Percentiles rank a stretch among this genome's conserved stretches.
Evolutionary conservation across 306 rosid species (phyloP).

Genomic region (Castanea mollissima): DNA sequence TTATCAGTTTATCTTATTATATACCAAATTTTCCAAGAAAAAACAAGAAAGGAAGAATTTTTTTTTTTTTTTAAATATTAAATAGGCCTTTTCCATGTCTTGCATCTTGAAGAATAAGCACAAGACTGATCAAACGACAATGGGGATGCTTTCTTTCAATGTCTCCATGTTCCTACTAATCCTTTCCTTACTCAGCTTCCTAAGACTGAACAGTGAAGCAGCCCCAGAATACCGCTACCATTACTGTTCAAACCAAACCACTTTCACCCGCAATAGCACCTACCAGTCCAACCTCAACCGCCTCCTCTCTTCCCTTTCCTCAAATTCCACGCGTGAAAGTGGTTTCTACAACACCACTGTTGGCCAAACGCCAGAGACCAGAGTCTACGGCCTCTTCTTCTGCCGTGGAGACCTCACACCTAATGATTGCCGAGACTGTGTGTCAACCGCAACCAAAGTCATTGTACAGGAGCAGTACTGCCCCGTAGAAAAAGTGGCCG

Average conservation of each 20-base stretch:
- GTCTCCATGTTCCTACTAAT: not conserved
- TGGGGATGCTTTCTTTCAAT: too few relatives aligned
- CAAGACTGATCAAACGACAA: too few relatives aligned
- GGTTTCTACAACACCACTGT: not conserved
- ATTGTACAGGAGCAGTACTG: not conserved
- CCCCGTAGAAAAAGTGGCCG: slow-evolving; percentile 8
- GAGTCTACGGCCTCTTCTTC: not conserved
- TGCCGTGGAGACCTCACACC: not conserved
- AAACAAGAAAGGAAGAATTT: too few relatives aligned
- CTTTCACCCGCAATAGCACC: not conserved
- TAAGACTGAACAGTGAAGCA: not conserved
- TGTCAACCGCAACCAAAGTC: slow-evolving; percentile 8
- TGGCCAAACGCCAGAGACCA: not conserved
- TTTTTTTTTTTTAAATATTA: too few relatives aligned
- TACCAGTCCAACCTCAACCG: not conserved
- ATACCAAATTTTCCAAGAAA: too few relatives aligned
- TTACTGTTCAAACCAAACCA: not conserved
- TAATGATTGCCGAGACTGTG: slow-evolving; percentile 11
- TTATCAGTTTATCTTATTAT: too few relatives aligned
- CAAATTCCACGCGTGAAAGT: not conserved
- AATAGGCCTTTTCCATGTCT: too few relatives aligned
- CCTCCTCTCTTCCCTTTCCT: not conserved
- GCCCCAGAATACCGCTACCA: not conserved
- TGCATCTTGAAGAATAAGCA: too few relatives aligned
- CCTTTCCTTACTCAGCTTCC: not conserved